Evolutionary conservation across 2,329 filamentous ascomycete species (phyloP).

Genomic region (Fonsecaea pedrosoi): DNA sequence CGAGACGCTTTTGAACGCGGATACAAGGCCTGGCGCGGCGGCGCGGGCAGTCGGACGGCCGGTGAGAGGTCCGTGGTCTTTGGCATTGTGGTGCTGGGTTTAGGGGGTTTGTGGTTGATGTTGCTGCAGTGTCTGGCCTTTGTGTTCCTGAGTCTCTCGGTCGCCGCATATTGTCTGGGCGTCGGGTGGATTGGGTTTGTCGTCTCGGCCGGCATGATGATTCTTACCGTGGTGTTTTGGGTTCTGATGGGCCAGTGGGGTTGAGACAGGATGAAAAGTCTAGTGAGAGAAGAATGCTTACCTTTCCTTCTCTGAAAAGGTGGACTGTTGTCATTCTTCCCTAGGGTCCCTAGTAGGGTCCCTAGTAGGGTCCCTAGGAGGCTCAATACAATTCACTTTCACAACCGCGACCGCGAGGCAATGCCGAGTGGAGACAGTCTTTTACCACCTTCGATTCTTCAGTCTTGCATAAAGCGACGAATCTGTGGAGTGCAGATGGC

Average conservation of each 20-base stretch:
- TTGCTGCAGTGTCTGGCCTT: slow-evolving; percentile 31
- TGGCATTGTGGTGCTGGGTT: slow-evolving; percentile 33
- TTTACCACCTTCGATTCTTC: too few species aligned
- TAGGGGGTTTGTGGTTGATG: slow-evolving; percentile 31
- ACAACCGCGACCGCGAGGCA: too few species aligned
- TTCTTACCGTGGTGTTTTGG: slow-evolving; percentile 29
- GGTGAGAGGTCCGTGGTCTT: slow-evolving; percentile 33
- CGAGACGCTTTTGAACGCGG: slow-evolving; percentile 35
- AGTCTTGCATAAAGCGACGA: too few species aligned
- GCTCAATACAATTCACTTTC: too few species aligned
- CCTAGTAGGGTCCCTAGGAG: too few species aligned
- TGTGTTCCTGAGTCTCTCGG: slow-evolving; percentile 33
- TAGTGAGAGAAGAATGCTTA: too few species aligned
- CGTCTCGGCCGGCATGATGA: slow-evolving; percentile 30
- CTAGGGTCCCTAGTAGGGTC: too few species aligned
- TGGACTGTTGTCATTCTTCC: too few species aligned
- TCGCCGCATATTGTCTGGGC: slow-evolving; percentile 29
- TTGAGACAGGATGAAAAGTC: background rate
- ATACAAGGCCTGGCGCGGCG: slow-evolving; percentile 33
- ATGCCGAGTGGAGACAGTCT: too few species aligned
- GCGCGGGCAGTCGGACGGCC: slow-evolving; percentile 29
- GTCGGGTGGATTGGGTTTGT: slow-evolving; percentile 36
- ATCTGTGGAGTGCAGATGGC: too few species aligned
- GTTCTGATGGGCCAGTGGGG: slow-evolving; percentile 33
- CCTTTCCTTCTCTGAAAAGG: background rate